phyloP scores from a whole-genome alignment of 768 basidiomycete genomes.

The Coprinopsis cinerea region DNA sequence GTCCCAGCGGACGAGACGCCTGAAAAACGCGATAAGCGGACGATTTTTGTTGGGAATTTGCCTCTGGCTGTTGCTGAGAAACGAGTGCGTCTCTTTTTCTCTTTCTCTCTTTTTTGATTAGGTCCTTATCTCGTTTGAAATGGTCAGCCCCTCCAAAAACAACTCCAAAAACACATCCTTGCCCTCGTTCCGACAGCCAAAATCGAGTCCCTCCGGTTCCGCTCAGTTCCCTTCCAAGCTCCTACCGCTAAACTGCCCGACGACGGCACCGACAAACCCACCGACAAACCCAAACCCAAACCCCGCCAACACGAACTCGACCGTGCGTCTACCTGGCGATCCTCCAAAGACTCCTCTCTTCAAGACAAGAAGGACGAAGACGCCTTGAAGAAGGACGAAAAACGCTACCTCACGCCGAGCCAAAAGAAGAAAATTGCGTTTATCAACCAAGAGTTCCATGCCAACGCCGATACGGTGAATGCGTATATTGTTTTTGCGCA shows the following conservation, averaged over 20 bases:
- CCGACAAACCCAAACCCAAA: slow-evolving; percentile 21
- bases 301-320: slow-evolving; percentile 48
- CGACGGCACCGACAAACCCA: slow-evolving; percentile 14
- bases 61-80: slow-evolving; percentile 69
- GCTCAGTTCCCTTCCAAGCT: slow-evolving; percentile 84
- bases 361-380: slow-evolving; percentile 34
- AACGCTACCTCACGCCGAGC: slow-evolving; percentile 66
- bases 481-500: slow-evolving; percentile 92
- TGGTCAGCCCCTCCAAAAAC: slow-evolving; percentile 63
- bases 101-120: neutral
- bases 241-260: slow-evolving; percentile 57
- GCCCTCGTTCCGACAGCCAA: slow-evolving; percentile 66
- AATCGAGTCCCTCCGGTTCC: slow-evolving; percentile 90
- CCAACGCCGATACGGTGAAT: slow-evolving; percentile 67
- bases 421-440: slow-evolving; percentile 94
- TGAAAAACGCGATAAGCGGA: slow-evolving; percentile 70
- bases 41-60: slow-evolving; percentile 90
- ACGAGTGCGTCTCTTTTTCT: slow-evolving; percentile 46
- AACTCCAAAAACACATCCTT: slow-evolving; percentile 72
- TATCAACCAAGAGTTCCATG: slow-evolving; percentile 89
- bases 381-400: slow-evolving; percentile 40
- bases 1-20: slow-evolving; percentile 67
- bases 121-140: neutral
- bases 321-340: slow-evolving; percentile 57
- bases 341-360: slow-evolving; percentile 17